phyloP scores from a whole-genome alignment of 2,329 filamentous ascomycete genomes.

The Teratosphaeriaceae sp. region DNA sequence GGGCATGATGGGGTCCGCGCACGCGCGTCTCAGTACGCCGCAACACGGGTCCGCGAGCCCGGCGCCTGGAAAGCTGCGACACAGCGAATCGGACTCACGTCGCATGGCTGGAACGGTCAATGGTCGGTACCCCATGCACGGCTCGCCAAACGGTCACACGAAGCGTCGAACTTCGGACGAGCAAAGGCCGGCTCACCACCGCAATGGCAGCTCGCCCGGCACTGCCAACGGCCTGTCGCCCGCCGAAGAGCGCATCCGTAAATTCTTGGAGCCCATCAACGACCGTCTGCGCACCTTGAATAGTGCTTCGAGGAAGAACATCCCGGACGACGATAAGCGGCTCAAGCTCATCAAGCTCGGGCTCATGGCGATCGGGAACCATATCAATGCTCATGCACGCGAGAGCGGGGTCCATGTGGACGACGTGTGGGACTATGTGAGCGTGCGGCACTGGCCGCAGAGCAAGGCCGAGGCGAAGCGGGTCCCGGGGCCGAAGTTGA shows the following conservation, averaged over 20 bases:
- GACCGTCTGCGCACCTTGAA: slow-evolving; percentile 55
- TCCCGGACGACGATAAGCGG: slow-evolving; percentile 56
- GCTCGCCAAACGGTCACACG: slow-evolving; percentile 41
- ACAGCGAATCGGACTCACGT: slow-evolving; percentile 31
- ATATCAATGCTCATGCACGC: slow-evolving; percentile 45
- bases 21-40: slow-evolving; percentile 50
- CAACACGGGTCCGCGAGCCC: slow-evolving; percentile 65
- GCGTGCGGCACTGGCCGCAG: slow-evolving; percentile 31
- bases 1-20: no score
- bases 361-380: slow-evolving; percentile 56
- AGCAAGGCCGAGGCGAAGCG: slow-evolving; percentile 27
- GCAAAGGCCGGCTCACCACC: slow-evolving; percentile 32
- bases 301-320: slow-evolving; percentile 55
- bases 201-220: slow-evolving; percentile 34
- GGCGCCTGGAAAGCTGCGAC: slow-evolving; percentile 43
- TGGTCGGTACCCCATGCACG: slow-evolving; percentile 29
- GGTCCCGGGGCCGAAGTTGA: slow-evolving; percentile 29
- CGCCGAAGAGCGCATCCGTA: slow-evolving; percentile 46
- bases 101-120: slow-evolving; percentile 27
- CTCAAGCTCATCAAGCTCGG: slow-evolving; percentile 56
- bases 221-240: slow-evolving; percentile 33
- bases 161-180: slow-evolving; percentile 51
- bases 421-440: slow-evolving; percentile 30
- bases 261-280: slow-evolving; percentile 52
- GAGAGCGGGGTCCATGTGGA: slow-evolving; percentile 19